Base-by-base conservation (phyloP, 2,329 filamentous ascomycete genomes). In the Xylariales sp. region DNA sequence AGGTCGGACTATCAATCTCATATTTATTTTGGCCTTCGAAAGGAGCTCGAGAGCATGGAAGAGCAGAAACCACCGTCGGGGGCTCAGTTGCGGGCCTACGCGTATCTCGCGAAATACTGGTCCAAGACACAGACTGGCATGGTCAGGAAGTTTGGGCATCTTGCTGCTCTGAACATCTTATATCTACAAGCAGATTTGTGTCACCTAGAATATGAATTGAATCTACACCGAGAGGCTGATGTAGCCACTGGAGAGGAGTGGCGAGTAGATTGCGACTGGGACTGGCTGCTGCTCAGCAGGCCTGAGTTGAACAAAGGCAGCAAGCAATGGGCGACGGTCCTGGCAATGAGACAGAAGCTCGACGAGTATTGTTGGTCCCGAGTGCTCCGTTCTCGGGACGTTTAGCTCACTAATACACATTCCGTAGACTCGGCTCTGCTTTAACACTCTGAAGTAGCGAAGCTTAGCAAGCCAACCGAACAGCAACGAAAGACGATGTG, bases 121-220 rank as follows among this genome's bases (percentile, higher is more conserved):
- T 20, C 42, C 20, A 32, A 34, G 18, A 44, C 36, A 11, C 21
- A 39, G 27, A 31, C 24, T 16, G 42, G 42, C 5, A 31, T 44
- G 11, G 24, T 19, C 12, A 29, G 42, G 21, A 25, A 35, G 15
- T 44, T 40, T 37, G 34, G 35, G 14, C 36, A 29, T n/a, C 42
- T 44, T 14, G 42, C 42, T 6, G 14, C 31, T 14, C 36, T 44
- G 12, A 44, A 44, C 25, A 31, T 44, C 5, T 12, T 44, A 14
- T 40, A 40, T 21, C 29, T 44, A 31, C 36, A 44, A 16, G 42
- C 42, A 12, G 42, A 44, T 22, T 31, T 44, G 25, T 40, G 35
- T 20, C 31, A 44, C 21, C 42, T 40, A 11, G 42, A 44, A 20
- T 16, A 21, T 7, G 29, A 40, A 4, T 25, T 44, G 15, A 19